phyloP scores from a whole-genome alignment of 1,139 yeast species.

The Lodderomyces elongisporus region DNA sequence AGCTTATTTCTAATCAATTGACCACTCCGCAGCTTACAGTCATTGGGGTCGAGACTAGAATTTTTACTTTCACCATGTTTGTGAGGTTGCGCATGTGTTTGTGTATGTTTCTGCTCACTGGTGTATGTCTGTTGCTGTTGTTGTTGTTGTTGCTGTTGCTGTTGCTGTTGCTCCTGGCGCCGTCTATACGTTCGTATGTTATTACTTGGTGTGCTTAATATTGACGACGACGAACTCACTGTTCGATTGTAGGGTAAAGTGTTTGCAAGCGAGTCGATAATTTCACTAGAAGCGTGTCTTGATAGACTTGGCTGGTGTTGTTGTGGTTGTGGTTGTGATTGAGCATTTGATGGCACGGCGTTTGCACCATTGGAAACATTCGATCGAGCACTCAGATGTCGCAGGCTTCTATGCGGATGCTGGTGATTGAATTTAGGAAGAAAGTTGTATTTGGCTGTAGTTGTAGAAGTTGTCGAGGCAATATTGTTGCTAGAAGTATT shows the following conservation, averaged over 20 bases:
- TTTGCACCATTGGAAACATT: constrained; percentile 1
- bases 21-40: constrained; percentile 21
- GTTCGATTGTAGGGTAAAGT: constrained; percentile 19
- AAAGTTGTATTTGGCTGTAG: constrained; percentile 14
- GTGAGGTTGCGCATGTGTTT: background rate
- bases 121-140: constrained; percentile 7
- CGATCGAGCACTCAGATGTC: background rate
- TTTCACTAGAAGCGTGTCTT: constrained; percentile 7
- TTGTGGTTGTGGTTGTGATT: background rate
- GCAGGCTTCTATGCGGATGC: background rate
- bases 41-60: constrained; percentile 8
- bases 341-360: constrained; percentile 1
- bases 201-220: constrained; percentile 32
- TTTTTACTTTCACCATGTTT: constrained; percentile 2
- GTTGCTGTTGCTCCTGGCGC: constrained; percentile 17
- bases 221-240: constrained; percentile 30
- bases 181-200: constrained; percentile 23
- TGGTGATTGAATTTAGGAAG: constrained; percentile 14
- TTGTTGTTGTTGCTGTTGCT: constrained; percentile 12
- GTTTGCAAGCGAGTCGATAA: constrained; percentile 10
- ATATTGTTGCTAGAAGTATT: constrained; percentile 4
- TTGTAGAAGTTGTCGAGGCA: constrained; percentile 5
- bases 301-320: constrained; percentile 5
- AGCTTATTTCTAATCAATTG: constrained; percentile 25
- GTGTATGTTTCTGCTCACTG: constrained; percentile 3